Percentiles rank a stretch among this genome's conserved stretches.
Evolutionary conservation across 1,284 basidiomycete species (phyloP).

Genomic region (Pseudozyma pruni): DNA sequence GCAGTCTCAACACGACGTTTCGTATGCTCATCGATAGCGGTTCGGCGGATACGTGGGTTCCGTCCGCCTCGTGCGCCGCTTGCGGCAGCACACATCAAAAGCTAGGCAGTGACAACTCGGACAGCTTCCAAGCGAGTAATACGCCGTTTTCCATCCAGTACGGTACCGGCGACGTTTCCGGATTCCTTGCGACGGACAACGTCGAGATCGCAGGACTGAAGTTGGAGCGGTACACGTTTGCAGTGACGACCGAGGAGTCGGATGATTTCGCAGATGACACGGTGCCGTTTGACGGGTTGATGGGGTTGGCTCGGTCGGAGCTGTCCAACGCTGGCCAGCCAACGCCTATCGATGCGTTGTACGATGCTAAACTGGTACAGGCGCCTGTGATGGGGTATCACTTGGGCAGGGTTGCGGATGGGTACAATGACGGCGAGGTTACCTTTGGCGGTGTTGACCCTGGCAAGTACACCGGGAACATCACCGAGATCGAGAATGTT

Average conservation of each 20-base stretch:
- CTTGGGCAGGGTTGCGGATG: constrained; percentile 76
- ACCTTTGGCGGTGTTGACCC: constrained; percentile 83
- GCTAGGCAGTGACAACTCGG: constrained; percentile 76
- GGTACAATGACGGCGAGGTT: constrained; percentile 79
- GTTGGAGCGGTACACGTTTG: constrained; percentile 77
- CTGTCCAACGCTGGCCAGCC: constrained; percentile 74
- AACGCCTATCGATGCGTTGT: constrained; percentile 82
- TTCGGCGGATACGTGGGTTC: constrained; percentile 81
- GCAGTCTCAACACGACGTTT: constrained; percentile 79
- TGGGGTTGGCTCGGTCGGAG: constrained; percentile 74
- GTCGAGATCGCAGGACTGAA: constrained; percentile 76
- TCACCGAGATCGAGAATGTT: constrained; percentile 66
- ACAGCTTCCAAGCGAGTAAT: constrained; percentile 73
- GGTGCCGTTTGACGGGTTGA: constrained; percentile 79
- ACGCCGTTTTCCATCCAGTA: constrained; percentile 79
- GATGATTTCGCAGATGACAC: constrained; percentile 72
- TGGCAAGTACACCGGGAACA: constrained; percentile 70
- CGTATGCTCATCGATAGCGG: constrained; percentile 81
- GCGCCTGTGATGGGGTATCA: constrained; percentile 82
- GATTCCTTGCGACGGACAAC: constrained; percentile 77
- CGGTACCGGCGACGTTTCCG: constrained; percentile 77
- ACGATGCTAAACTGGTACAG: constrained; percentile 74
- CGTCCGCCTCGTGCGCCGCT: constrained; percentile 43
- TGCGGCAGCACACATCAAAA: constrained; percentile 72
- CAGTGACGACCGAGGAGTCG: constrained; percentile 76